Evolutionary conservation across 805 yeast species (phyloP).

Genomic region (Candida tibetensis): DNA sequence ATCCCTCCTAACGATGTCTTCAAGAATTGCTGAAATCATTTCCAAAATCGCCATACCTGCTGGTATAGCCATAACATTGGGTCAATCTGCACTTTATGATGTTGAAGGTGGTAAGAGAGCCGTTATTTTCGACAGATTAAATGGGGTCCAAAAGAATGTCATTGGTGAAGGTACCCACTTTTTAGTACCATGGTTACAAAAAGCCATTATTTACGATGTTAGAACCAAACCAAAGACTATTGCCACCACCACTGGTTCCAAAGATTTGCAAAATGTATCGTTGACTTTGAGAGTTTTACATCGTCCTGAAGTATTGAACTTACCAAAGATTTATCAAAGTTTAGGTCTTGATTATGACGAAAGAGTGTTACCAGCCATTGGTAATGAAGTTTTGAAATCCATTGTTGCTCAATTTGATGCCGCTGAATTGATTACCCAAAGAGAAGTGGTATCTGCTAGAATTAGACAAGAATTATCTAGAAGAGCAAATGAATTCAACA

Average conservation of each 20-base stretch:
- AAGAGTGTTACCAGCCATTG: conserved; percentile 87
- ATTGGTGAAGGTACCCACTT: conserved; percentile 97
- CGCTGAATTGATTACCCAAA: conserved; percentile 93
- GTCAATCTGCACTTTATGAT: conserved; percentile 85
- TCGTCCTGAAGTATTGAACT: conserved; percentile 81
- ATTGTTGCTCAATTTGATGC: conserved; percentile 95
- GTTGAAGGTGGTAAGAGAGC: conserved; percentile 97
- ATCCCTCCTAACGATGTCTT: conserved; percentile 25
- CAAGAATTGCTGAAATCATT: conserved; percentile 35
- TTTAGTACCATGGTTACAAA: conserved; percentile 92
- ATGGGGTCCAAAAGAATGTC: conserved; percentile 85
- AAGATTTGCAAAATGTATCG: conserved; percentile 94
- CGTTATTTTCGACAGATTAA: conserved; percentile 86
- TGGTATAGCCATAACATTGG: conserved; percentile 66
- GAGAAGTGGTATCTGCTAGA: conserved; percentile 89
- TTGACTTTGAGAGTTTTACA: conserved; percentile 89
- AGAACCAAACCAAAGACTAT: conserved; percentile 94
- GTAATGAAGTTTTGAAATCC: conserved; percentile 85
- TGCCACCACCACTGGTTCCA: conserved; percentile 93
- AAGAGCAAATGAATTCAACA: conserved; percentile 86
- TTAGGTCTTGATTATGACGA: conserved; percentile 94
- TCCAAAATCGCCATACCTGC: conserved; percentile 63
- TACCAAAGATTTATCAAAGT: conserved; percentile 86
- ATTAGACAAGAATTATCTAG: conserved; percentile 81
- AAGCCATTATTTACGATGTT: conserved; percentile 86